Conservation (phyloP, 2,329 filamentous ascomycete species). For the Penicillium occitanis region DNA sequence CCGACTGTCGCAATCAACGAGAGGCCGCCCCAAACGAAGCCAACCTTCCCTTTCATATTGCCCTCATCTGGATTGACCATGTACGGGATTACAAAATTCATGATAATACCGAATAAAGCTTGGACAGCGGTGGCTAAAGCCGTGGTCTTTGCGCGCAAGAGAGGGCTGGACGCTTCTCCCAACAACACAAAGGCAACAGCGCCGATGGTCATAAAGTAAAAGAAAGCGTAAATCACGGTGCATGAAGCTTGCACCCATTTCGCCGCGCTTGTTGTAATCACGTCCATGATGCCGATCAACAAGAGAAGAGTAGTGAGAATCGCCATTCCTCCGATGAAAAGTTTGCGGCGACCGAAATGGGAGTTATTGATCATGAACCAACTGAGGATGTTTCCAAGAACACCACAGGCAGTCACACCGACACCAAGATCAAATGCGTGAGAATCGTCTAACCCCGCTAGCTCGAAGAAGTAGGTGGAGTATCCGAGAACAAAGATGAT, state of each 20-base stretch:
- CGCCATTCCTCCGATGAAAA: slow-evolving; percentile 34
- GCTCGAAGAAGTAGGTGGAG: slow-evolving; percentile 51
- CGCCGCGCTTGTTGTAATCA: slow-evolving; percentile 31
- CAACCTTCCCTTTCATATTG: slow-evolving; percentile 30
- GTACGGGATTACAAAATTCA: slow-evolving; percentile 42
- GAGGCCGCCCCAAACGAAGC: slow-evolving; percentile 39
- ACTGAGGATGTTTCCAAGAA: slow-evolving; percentile 35
- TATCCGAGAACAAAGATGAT: slow-evolving; percentile 46
- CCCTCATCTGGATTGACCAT: slow-evolving; percentile 37
- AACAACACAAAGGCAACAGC: slow-evolving; percentile 42
- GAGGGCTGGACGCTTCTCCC: slow-evolving; percentile 40
- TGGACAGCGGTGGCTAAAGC: slow-evolving; percentile 41
- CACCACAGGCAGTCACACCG: slow-evolving; percentile 36
- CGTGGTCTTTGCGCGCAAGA: slow-evolving; percentile 43
- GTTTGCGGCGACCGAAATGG: slow-evolving; percentile 29
- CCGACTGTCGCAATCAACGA: slow-evolving; percentile 34
- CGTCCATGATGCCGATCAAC: slow-evolving; percentile 40
- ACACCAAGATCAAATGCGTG: slow-evolving; percentile 38
- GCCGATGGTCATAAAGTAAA: slow-evolving; percentile 45
- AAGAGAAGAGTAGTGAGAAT: slow-evolving; percentile 35
- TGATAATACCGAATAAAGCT: slow-evolving; percentile 29
- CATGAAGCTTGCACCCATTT: slow-evolving; percentile 38
- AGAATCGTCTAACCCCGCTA: slow-evolving; percentile 30
- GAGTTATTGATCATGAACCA: slow-evolving; percentile 35
- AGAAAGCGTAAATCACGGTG: slow-evolving; percentile 43